Evolutionary conservation across 768 basidiomycete species (phyloP).

Genomic region (Cystofilobasidium ferigula): DNA sequence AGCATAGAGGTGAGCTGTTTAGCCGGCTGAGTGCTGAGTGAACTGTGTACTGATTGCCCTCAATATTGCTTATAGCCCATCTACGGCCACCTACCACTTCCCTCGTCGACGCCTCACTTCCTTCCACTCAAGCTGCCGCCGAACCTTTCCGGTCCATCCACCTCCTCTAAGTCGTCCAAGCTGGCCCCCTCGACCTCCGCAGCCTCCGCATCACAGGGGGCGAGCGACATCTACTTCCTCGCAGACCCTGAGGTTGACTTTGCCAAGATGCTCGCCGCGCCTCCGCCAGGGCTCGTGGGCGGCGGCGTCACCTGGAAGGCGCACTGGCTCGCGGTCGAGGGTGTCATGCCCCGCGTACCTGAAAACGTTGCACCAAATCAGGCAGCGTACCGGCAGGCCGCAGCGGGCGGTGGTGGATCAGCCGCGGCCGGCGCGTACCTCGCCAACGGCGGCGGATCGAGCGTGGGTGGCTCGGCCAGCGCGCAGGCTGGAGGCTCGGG

Average conservation of each 20-base stretch:
- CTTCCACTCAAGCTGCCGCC: slow-evolving; percentile 26
- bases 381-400: background rate
- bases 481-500: background rate
- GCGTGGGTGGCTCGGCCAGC: background rate
- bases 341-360: slow-evolving; percentile 89
- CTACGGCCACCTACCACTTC: slow-evolving; percentile 69
- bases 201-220: slow-evolving; percentile 14
- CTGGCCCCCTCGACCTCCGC: slow-evolving; percentile 21
- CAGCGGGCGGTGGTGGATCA: background rate
- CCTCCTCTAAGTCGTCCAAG: background rate
- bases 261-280: slow-evolving; percentile 64
- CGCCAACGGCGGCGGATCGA: background rate
- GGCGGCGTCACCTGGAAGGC: slow-evolving; percentile 44
- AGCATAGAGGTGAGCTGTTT: slow-evolving; percentile 61
- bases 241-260: slow-evolving; percentile 98
- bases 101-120: slow-evolving; percentile 31
- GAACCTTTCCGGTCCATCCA: slow-evolving; percentile 36
- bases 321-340: slow-evolving; percentile 97
- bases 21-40: background rate
- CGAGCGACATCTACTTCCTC: slow-evolving; percentile 58
- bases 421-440: background rate
- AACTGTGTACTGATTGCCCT: background rate
- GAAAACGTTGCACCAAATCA: slow-evolving; percentile 49
- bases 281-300: slow-evolving; percentile 30
- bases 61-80: slow-evolving; percentile 52